Base-by-base conservation (phyloP, 2,329 filamentous ascomycete species). In the Biscogniauxia sp. region DNA sequence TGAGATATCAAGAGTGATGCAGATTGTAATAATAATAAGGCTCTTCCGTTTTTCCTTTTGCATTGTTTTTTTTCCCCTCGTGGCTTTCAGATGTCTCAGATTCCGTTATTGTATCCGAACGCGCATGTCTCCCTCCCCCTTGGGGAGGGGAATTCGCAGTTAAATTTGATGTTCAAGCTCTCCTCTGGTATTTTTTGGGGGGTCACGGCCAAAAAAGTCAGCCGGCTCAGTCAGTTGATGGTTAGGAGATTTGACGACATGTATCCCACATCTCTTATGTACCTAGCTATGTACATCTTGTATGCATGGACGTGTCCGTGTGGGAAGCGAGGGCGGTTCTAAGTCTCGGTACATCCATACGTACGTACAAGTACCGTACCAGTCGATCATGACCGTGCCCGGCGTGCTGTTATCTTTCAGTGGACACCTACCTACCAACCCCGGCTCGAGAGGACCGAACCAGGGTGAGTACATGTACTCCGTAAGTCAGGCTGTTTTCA, bases 401-500 rank as follows among this genome's bases (percentile, higher is more conserved):
- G 50, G 23, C 45, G 45, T 20, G 41, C 41, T 25, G 45, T 56
- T 56, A 45, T 20, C 20, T 51, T 20, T 51, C 61, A 57, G 58
- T 26, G 20, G 50, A 45, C 52, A 59, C 51, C 52, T 51, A 19
- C 50, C 32, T 51, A 19, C 50, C 32, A 11, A 62, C 56, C 49
- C 53, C 59, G 37, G 59, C 58, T 60, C 2, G 50, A 51, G 45
- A 59, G 59, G 58, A 62, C 58, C 54, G 58, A 64, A 57, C 62
- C 56, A 56, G 68, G 65, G 57, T 66, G 59, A 56, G 61, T 62
- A 61, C 58, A 57, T 64, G 58, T 66, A 62, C 41, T 56, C 54
- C 53, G 57, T 58, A 60, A 60, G 57, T 57, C 66, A 65, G 61
- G 55, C 57, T 66, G 63, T 64, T 61, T 66, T 64, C 60, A 66